phyloP scores from a whole-genome alignment of 768 basidiomycete genomes.

The Lactarius evosmus region DNA sequence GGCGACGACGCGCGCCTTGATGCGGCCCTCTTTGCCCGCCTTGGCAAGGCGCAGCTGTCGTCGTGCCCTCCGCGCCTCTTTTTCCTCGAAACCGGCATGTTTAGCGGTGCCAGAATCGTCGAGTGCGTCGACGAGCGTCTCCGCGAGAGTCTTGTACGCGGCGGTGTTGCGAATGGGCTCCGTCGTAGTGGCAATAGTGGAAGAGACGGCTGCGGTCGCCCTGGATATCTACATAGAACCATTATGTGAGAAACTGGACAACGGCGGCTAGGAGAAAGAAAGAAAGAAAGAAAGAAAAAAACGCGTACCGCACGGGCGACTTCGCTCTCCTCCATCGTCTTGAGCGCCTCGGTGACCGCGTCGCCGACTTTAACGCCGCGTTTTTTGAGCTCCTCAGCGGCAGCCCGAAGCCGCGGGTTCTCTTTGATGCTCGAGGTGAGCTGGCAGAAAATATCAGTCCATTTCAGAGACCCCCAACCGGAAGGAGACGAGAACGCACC shows the following conservation, averaged over 20 bases:
- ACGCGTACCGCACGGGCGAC: slow-evolving; percentile 73
- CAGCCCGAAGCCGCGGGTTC: slow-evolving; percentile 87
- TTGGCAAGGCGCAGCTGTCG: slow-evolving; percentile 80
- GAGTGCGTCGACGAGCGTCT: slow-evolving; percentile 86
- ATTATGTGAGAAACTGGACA: background rate
- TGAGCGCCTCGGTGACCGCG: slow-evolving; percentile 88
- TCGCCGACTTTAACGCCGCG: slow-evolving; percentile 90
- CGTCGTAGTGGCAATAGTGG: slow-evolving; percentile 82
- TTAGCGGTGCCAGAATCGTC: slow-evolving; percentile 92
- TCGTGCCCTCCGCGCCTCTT: slow-evolving; percentile 79
- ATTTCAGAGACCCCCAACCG: slow-evolving; percentile 2
- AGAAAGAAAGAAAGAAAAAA: too few species aligned
- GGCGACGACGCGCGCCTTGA: slow-evolving; percentile 57
- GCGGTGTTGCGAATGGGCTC: slow-evolving; percentile 96
- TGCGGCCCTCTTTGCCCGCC: slow-evolving; percentile 68
- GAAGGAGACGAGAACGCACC: slow-evolving; percentile 47
- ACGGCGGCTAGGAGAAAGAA: slow-evolving; percentile 4
- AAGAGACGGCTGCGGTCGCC: slow-evolving; percentile 82
- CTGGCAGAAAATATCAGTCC: slow-evolving; percentile 40
- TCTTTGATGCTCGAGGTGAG: slow-evolving; percentile 92
- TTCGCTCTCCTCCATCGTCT: slow-evolving; percentile 93
- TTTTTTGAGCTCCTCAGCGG: slow-evolving; percentile 89
- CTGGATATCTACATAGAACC: slow-evolving; percentile 64
- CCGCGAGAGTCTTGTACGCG: slow-evolving; percentile 88
- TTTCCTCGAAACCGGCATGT: slow-evolving; percentile 95